Base-by-base conservation (phyloP, 2,329 filamentous ascomycete species). In the Arthroderma uncinatum region DNA sequence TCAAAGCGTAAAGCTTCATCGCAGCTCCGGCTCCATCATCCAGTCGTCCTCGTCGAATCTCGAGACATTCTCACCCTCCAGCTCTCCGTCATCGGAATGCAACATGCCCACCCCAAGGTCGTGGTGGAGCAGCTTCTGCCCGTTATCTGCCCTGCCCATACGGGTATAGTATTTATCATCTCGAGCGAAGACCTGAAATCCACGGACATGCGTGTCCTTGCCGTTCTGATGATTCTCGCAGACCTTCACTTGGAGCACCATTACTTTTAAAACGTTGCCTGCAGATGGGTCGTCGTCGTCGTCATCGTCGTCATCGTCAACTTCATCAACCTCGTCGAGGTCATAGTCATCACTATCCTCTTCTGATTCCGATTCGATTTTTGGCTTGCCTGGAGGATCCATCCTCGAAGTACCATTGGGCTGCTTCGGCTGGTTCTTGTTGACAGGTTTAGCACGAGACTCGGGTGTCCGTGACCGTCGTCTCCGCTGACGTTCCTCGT, bases 161-260 rank as follows among this genome's bases (percentile, higher is more conserved):
- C 59, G 61, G 2, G 66, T 65, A 2, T 67, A 65, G 0, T 70
- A 67, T 47, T 63, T 67, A 52, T 76, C 73, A 59, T 78, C 75
- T 30, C 67, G 69, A 12, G 82, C 79, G 66, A 84, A 98, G 8
- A 97, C 86, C 74, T 95, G 94, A 70, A 98, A 81, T 1, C 90
- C 92, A 14, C 93, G 81, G 23, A 98, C 80, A 76, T 98, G 93
- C n/a, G 93, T 98, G 70, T 98, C 93, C 71, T 98, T 98, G 62
- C 93, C 93, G 70, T 98, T 98, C 73, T 98, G 93, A 70, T 98
- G 93, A 68, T 98, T 98, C 74, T 97, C 93, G 54, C 92, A 81
- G 53, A 98, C 85, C 63, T 87, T 84, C 66, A 97, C 84, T 71
- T 97, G 91, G 28, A 98, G 79, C 30, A 97, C 82, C 74, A 92